Conservation (phyloP, 306 rosid genomes). For the Vicia villosa region DNA sequence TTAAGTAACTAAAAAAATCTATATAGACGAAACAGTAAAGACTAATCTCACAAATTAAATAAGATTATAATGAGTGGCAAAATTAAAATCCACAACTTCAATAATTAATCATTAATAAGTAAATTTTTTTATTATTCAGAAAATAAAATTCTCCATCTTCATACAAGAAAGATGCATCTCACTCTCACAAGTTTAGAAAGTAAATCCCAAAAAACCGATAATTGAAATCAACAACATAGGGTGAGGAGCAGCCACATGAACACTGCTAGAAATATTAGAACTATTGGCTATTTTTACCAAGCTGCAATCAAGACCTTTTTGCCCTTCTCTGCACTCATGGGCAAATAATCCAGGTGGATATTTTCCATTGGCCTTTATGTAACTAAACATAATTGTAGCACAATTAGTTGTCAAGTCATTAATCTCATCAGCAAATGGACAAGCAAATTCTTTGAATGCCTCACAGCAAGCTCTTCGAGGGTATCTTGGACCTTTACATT, state of each 20-base stretch:
- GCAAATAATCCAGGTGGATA: constrained; percentile 94
- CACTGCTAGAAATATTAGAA: constrained; percentile 4
- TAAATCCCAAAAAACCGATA: constrained; percentile 33
- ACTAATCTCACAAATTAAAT: too few relatives aligned
- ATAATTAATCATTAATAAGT: too few relatives aligned
- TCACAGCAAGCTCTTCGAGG: constrained; percentile 66
- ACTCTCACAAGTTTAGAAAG: constrained; percentile 10
- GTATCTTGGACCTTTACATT: constrained; percentile 87
- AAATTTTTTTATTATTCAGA: too few relatives aligned
- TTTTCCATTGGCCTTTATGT: constrained; percentile 78
- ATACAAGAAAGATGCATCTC: too few relatives aligned
- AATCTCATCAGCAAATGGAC: constrained; percentile 51
- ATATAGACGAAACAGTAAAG: too few relatives aligned
- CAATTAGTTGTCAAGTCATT: constrained; percentile 61
- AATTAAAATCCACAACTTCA: too few relatives aligned
- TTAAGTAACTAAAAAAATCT: too few relatives aligned
- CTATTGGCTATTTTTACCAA: not conserved
- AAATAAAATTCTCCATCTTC: too few relatives aligned
- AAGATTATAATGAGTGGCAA: too few relatives aligned
- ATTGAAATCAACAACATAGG: constrained; percentile 29
- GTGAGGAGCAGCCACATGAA: constrained; percentile 33
- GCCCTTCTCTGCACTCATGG: constrained; percentile 65
- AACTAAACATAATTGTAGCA: constrained; percentile 75
- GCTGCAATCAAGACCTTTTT: constrained; percentile 65
- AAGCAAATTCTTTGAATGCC: constrained; percentile 82